Conservation (phyloP, 768 basidiomycete genomes). For the Pleurotus djamor region DNA sequence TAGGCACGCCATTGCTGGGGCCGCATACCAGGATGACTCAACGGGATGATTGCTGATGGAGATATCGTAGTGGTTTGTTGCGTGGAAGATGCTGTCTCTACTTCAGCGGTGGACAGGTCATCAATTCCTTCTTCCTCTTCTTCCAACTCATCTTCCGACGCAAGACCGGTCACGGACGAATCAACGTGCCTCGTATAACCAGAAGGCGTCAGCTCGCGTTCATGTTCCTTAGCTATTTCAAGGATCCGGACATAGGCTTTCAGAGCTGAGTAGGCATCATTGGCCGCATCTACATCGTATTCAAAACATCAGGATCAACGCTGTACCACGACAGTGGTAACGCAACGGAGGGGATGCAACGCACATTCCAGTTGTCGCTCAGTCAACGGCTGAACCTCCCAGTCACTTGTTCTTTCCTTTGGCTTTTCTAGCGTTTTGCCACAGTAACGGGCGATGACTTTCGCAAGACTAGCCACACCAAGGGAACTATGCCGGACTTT, state of each 20-base stretch:
- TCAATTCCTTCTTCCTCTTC: slow-evolving; percentile 4
- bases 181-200: slow-evolving; percentile 7
- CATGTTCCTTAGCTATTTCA: slow-evolving; percentile 18
- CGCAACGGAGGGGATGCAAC: slow-evolving; percentile 5
- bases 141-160: slow-evolving; percentile 9
- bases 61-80: not conserved
- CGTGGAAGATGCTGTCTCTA: not conserved
- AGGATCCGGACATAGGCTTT: slow-evolving; percentile 26
- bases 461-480: slow-evolving; percentile 2
- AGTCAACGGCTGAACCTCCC: slow-evolving; percentile 25
- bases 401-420: slow-evolving; percentile 25
- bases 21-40: slow-evolving; percentile 11
- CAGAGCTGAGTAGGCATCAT: slow-evolving; percentile 31
- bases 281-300: slow-evolving; percentile 29
- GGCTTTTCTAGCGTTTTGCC: slow-evolving; percentile 27
- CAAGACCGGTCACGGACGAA: not conserved
- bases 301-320: not conserved
- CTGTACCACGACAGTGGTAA: not conserved
- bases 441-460: slow-evolving; percentile 19
- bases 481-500: not conserved
- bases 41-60: not conserved
- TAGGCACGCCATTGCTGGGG: slow-evolving; percentile 30
- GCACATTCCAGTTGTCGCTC: slow-evolving; percentile 24
- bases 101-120: too few species aligned
- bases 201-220: slow-evolving; percentile 1